Evolutionary conservation across 768 basidiomycete species (phyloP).

Genomic region (Cystobasidium tubakii): DNA sequence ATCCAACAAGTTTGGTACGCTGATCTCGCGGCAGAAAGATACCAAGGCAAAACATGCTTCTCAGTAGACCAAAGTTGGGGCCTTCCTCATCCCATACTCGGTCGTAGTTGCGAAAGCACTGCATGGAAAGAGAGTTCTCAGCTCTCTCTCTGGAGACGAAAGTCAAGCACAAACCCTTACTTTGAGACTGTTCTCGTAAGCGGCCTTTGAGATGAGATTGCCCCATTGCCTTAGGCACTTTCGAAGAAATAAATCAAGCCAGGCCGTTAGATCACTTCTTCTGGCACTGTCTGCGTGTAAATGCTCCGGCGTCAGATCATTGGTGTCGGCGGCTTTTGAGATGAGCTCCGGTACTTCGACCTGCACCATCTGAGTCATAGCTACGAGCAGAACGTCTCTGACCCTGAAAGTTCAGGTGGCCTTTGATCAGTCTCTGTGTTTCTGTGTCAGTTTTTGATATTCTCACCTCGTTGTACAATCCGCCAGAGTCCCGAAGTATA

Average conservation of each 20-base stretch:
- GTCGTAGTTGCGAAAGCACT: constrained; percentile 27
- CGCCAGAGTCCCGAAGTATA: not conserved
- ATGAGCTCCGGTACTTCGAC: not conserved
- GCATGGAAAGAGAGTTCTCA: not conserved
- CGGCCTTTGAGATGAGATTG: not conserved
- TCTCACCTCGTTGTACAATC: not conserved
- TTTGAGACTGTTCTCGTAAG: not conserved
- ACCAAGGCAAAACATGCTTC: constrained; percentile 30
- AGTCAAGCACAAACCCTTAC: not conserved
- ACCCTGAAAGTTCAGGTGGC: not conserved
- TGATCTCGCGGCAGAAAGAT: constrained; percentile 6
- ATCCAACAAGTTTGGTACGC: constrained; percentile 4
- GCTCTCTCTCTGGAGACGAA: not conserved
- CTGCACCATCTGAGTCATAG: not conserved
- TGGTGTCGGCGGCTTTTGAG: not conserved
- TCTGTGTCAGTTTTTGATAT: not conserved
- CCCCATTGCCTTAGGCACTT: not conserved
- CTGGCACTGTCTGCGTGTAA: not conserved
- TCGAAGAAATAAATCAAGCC: not conserved
- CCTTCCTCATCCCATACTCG: constrained; percentile 21
- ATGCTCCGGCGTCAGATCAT: not conserved
- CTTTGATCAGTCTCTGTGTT: too few species aligned
- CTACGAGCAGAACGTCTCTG: not conserved
- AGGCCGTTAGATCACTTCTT: not conserved
- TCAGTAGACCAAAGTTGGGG: constrained; percentile 7